A percentile compares a stretch with the other conserved stretches of the same genome.
Conservation (phyloP, 73 alveolate species). For the Paramecium biaurelia region DNA sequence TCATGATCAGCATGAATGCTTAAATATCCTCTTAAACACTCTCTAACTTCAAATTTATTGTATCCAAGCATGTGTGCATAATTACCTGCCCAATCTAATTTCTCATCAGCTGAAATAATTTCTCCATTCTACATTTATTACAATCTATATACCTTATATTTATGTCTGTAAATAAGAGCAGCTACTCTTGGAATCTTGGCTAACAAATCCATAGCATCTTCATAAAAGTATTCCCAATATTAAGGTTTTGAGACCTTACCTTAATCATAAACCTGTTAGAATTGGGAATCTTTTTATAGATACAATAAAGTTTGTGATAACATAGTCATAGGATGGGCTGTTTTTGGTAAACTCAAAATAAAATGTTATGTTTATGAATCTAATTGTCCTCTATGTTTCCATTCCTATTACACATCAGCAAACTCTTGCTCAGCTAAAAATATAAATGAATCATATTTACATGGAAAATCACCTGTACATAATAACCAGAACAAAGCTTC, state of each 20-base stretch:
- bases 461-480: slow-evolving; percentile 86
- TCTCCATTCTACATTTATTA: not conserved
- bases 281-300: slow-evolving; percentile 71
- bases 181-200: slow-evolving; percentile 88
- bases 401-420: slow-evolving; percentile 65
- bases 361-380: slow-evolving; percentile 58
- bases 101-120: slow-evolving; percentile 15
- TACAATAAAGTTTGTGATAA: slow-evolving; percentile 76
- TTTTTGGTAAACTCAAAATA: slow-evolving; percentile 71
- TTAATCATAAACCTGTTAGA: slow-evolving; percentile 73
- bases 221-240: slow-evolving; percentile 85
- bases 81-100: slow-evolving; percentile 74
- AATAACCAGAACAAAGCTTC: slow-evolving; percentile 86
- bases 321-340: slow-evolving; percentile 87
- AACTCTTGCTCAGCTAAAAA: slow-evolving; percentile 59
- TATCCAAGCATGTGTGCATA: slow-evolving; percentile 79
- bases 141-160: slow-evolving; percentile 58
- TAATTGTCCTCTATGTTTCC: slow-evolving; percentile 69
- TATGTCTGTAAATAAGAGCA: slow-evolving; percentile 76
- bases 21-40: slow-evolving; percentile 83
- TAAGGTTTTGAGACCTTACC: slow-evolving; percentile 74
- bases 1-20: slow-evolving; percentile 83
- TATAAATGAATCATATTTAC: not conserved
- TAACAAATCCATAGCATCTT: slow-evolving; percentile 78
- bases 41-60: slow-evolving; percentile 71